A percentile compares a stretch with the other conserved stretches of the same genome.
Evolutionary conservation across 177 flowering plant species (phyloP).

Genomic region (Vitis hybrid): DNA sequence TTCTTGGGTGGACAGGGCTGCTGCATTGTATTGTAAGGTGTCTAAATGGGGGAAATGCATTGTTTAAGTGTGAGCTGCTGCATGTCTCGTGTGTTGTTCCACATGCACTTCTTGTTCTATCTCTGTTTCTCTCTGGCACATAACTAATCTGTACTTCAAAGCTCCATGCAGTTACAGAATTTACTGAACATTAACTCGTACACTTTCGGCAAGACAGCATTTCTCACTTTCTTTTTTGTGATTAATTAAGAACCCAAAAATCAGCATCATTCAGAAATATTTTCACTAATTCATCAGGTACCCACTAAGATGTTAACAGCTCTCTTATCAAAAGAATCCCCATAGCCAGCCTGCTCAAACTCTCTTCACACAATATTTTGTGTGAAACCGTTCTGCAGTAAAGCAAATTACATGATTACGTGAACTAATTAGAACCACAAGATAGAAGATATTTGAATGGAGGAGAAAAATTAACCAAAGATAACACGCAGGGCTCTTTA

Average conservation of each 20-base stretch:
- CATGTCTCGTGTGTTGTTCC: conserved; percentile 29
- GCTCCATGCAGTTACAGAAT: neutral
- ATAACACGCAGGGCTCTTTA: neutral
- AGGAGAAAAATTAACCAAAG: neutral
- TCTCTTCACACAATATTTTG: no score
- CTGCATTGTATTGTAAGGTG: neutral
- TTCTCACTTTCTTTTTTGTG: no score
- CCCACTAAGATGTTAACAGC: no score
- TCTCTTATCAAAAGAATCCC: neutral
- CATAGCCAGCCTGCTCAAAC: no score
- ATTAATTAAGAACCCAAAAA: no score
- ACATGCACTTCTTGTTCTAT: conserved; percentile 18
- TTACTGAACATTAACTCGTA: neutral
- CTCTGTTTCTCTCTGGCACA: neutral
- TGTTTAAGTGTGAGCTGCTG: conserved; percentile 14
- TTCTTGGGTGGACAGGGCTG: neutral
- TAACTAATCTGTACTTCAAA: conserved; percentile 6
- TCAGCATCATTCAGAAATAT: no score
- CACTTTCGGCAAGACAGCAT: no score
- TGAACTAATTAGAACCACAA: neutral
- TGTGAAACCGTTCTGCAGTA: no score
- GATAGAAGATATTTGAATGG: neutral
- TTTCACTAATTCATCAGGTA: no score
- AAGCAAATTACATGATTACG: neutral
- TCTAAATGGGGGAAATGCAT: conserved; percentile 7